Conservation (phyloP, 495 filamentous ascomycete genomes). For the Saxispiralis lemnorum region DNA sequence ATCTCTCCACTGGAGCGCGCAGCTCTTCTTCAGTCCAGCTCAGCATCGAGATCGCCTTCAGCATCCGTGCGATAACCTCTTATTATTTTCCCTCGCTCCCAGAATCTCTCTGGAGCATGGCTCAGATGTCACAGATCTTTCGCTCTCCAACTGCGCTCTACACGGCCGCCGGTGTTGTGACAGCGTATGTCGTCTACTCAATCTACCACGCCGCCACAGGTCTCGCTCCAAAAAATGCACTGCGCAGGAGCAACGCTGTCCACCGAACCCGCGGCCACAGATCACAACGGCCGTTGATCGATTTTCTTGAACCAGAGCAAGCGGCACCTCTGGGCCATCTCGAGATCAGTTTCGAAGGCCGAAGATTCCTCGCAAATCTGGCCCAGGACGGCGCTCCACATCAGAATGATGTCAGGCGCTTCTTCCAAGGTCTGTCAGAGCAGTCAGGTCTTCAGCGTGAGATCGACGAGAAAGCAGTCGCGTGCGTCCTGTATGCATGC, state of each 20-base stretch:
- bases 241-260: conserved; percentile 44
- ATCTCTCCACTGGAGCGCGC: too few relatives aligned
- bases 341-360: background rate
- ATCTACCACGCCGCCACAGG: conserved; percentile 10
- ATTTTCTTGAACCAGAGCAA: too few relatives aligned
- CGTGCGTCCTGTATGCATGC: too few relatives aligned
- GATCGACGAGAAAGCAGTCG: background rate
- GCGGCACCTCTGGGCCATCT: background rate
- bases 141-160: conserved; percentile 12
- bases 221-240: background rate
- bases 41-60: too few relatives aligned
- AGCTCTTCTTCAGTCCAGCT: too few relatives aligned
- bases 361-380: background rate
- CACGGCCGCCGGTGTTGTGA: conserved; percentile 12
- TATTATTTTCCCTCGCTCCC: too few relatives aligned
- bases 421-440: background rate
- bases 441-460: background rate
- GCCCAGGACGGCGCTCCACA: background rate
- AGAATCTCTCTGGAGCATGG: background rate
- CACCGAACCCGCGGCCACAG: conserved; percentile 21
- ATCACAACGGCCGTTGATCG: background rate
- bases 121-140: conserved; percentile 1
- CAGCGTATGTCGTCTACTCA: conserved; percentile 15
- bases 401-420: background rate
- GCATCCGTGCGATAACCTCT: too few relatives aligned